Percentiles rank a stretch among this genome's conserved stretches.
phyloP scores from a whole-genome alignment of 2,329 filamentous ascomycete species.

The Diaporthe citriasiana region DNA sequence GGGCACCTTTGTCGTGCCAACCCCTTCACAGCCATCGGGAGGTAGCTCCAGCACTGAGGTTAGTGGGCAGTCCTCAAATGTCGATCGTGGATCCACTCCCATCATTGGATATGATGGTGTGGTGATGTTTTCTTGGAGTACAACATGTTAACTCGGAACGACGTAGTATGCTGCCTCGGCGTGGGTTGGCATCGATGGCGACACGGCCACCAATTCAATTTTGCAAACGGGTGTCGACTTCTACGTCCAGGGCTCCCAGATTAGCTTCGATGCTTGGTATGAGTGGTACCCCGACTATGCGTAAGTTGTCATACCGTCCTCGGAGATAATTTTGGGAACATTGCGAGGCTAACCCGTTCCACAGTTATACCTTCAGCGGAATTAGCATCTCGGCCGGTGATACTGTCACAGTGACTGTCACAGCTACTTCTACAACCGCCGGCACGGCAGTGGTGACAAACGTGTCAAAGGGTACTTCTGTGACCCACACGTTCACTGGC shows the following conservation, averaged over 20 bases:
- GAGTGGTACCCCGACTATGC: slow-evolving; percentile 73
- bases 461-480: slow-evolving; percentile 61
- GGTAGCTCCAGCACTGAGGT: slow-evolving; percentile 50
- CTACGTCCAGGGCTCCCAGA: slow-evolving; percentile 54
- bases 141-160: background rate
- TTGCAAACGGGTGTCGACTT: slow-evolving; percentile 71
- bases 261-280: slow-evolving; percentile 70
- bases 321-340: background rate
- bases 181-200: slow-evolving; percentile 74
- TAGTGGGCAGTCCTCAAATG: background rate
- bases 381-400: slow-evolving; percentile 46
- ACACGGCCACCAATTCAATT: slow-evolving; percentile 67
- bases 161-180: slow-evolving; percentile 62
- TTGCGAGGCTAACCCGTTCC: background rate
- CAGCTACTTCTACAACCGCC: slow-evolving; percentile 56
- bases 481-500: slow-evolving; percentile 64
- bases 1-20: slow-evolving; percentile 67
- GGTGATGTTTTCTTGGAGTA: too few relatives aligned
- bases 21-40: slow-evolving; percentile 57
- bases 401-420: slow-evolving; percentile 49
- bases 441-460: slow-evolving; percentile 64
- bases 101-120: background rate
- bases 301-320: slow-evolving; percentile 20
- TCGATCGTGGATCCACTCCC: background rate
- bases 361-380: slow-evolving; percentile 44